Conservation (phyloP, 768 basidiomycete species). For the Hypholoma fasciculare region DNA sequence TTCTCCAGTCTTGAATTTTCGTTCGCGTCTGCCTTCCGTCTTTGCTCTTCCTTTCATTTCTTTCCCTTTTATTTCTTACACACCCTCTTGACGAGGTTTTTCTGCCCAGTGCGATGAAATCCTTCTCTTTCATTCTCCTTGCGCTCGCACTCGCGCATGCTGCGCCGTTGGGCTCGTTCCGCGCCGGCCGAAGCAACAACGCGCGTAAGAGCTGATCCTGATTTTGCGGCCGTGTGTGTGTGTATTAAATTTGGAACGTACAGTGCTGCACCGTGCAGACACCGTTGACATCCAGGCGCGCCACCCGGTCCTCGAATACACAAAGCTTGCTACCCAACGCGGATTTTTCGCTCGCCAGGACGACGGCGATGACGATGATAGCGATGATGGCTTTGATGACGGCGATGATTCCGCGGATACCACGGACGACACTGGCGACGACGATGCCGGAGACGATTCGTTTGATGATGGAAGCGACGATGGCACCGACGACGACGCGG, state of each 20-base stretch:
- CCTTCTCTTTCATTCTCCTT: constrained; percentile 15
- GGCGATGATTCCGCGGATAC: constrained; percentile 4
- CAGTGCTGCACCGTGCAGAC: neutral
- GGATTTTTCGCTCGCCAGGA: constrained; percentile 19
- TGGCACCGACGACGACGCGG: too few relatives aligned
- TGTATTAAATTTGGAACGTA: neutral
- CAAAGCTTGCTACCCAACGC: constrained; percentile 10
- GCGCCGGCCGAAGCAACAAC: constrained; percentile 4
- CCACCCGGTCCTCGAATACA: constrained; percentile 9
- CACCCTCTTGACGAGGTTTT: constrained; percentile 20
- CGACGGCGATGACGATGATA: constrained; percentile 15
- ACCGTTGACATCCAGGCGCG: constrained; percentile 8
- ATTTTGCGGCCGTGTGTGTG: neutral
- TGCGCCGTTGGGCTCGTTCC: constrained; percentile 12
- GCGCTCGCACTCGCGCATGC: constrained; percentile 17
- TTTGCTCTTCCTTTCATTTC: constrained; percentile 6
- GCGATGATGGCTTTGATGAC: constrained; percentile 7
- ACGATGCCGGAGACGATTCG: neutral
- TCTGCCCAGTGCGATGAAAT: constrained; percentile 11
- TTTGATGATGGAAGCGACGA: neutral
- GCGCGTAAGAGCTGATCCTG: neutral
- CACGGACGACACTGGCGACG: constrained; percentile 6
- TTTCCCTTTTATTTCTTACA: constrained; percentile 7
- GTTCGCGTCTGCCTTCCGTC: constrained; percentile 11
- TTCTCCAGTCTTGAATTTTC: constrained; percentile 12